Base-by-base conservation (phyloP, 2,329 filamentous ascomycete species). In the Aureobasidium sp. region DNA sequence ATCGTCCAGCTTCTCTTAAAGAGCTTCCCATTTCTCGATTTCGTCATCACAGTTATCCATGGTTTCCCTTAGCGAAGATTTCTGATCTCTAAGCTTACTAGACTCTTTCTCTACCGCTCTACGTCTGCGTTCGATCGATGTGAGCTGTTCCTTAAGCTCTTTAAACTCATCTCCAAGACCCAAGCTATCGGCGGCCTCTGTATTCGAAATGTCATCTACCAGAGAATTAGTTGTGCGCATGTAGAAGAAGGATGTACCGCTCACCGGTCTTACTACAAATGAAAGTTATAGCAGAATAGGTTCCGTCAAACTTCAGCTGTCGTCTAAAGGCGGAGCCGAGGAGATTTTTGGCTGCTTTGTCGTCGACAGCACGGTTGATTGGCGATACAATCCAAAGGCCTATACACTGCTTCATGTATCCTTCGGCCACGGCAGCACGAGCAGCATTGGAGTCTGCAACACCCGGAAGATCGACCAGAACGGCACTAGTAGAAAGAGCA, bases 371-470 rank as follows among this genome's bases (percentile, higher is more conserved):
- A 13, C 84, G 74, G 41, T 76, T 82, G 62, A 87, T 86, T 0
- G 83, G 82, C 1, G 83, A 82, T n/a, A 86, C 80, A 55, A 86
- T 81, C 82, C 82, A 87, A 0, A 86, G 69, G 3, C 80, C 78
- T 2, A 79, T 81, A 64, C 84, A 87, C 63, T 81, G 76, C 67
- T 86, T 81, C 72, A 86, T 79, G 65, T 87, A 87, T 0, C 76
- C 75, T 47, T 78, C 76, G 1, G 84, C 83, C 29, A 87, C 79
- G 2, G 81, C 79, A 42, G 80, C 78, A 54, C 84, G 77, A 39
- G 84, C 84, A 4, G 81, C 78, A 67, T 87, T 87, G 0, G 79
- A 79, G 66, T 87, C 84, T 15, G 83, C 78, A 0, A 83, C 76
- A 45, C 84, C 83, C 5, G 84, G 84, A 10, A 87, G 71, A 68